Evolutionary conservation across 108 stramenopile species (phyloP).

Genomic region (Mediolabrus comicus): DNA sequence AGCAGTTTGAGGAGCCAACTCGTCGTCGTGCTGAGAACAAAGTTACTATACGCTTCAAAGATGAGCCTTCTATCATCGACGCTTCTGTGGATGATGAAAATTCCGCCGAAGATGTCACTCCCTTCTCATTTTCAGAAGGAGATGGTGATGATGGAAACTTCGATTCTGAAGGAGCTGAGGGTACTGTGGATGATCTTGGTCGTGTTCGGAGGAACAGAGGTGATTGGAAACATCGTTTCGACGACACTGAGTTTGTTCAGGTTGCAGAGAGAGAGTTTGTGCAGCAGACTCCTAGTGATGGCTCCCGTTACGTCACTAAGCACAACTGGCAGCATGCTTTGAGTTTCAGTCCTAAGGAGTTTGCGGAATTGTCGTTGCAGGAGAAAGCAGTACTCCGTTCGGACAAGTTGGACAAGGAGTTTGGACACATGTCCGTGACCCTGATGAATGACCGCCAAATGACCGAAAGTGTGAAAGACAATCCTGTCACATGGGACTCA

Average conservation of each 20-base stretch:
- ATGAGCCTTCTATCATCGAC: no score
- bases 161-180: no score
- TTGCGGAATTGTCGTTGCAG: background rate
- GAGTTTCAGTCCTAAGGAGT: background rate
- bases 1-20: no score
- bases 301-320: background rate
- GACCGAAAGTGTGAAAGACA: background rate
- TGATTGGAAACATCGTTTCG: background rate
- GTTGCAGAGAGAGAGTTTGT: background rate
- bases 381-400: background rate
- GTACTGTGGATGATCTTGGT: background rate
- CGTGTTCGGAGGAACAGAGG: background rate
- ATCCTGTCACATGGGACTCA: background rate
- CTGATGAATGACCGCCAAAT: background rate
- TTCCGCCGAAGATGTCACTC: background rate
- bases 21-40: no score
- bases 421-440: background rate
- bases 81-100: background rate
- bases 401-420: background rate
- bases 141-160: background rate
- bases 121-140: background rate
- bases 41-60: no score
- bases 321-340: background rate
- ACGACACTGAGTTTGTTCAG: background rate
- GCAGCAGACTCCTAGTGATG: no score